A percentile compares a stretch with the other conserved stretches of the same genome.
These are phyloP conservation scores for Cornus suecica DNA, from an alignment of 148 eudicot species.

Conservation along the genomic window DNA sequence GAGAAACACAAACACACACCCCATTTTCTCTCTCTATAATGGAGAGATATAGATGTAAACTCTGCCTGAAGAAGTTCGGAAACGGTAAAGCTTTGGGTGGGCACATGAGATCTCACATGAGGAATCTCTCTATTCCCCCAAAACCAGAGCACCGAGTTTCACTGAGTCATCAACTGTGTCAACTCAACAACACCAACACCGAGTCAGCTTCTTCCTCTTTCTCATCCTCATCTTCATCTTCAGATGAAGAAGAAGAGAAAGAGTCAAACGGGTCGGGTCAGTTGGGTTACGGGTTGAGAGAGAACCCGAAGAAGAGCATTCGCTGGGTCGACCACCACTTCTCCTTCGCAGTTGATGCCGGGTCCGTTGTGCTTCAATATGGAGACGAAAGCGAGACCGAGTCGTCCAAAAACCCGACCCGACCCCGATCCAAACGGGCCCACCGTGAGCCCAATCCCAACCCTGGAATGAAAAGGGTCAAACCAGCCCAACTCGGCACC, in stretches of 20 bases:
- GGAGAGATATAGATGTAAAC: slow-evolving; percentile 67
- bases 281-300: slow-evolving; percentile 27
- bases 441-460: no score
- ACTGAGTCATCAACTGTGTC: slow-evolving; percentile 9
- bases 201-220: slow-evolving; percentile 13
- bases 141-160: slow-evolving; percentile 12
- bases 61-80: slow-evolving; percentile 47
- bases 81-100: slow-evolving; percentile 89
- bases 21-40: slow-evolving; percentile 17
- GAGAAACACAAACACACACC: background rate
- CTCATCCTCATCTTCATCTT: slow-evolving; percentile 13
- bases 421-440: slow-evolving; percentile 45
- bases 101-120: slow-evolving; percentile 85
- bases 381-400: slow-evolving; percentile 57
- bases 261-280: no score
- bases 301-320: slow-evolving; percentile 28
- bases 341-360: slow-evolving; percentile 6
- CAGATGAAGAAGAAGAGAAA: slow-evolving; percentile 21
- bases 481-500: background rate
- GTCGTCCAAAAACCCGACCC: slow-evolving; percentile 43
- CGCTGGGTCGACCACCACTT: slow-evolving; percentile 37
- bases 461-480: background rate
- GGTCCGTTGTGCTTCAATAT: slow-evolving; percentile 29
- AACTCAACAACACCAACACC: slow-evolving; percentile 4
- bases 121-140: slow-evolving; percentile 29